A percentile compares a stretch with the other conserved stretches of the same genome.
Conservation (phyloP, 306 rosid species). For the Cucurbita ficifolia region DNA sequence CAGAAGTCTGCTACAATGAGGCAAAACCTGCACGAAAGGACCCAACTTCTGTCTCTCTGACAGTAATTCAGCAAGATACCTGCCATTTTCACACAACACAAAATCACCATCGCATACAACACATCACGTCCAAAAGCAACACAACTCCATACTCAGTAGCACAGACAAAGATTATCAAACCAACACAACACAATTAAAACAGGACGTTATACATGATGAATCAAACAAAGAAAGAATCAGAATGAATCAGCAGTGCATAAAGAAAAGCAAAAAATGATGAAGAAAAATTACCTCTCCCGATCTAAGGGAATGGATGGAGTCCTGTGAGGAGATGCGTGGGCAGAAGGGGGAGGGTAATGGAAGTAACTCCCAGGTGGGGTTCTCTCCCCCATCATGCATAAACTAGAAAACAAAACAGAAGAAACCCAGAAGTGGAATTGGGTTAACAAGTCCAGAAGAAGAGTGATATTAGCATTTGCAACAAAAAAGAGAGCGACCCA, state of each 20-base stretch:
- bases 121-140: not conserved
- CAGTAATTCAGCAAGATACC: conserved; percentile 60
- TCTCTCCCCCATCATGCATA: conserved; percentile 67
- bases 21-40: conserved; percentile 71
- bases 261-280: not conserved
- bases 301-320: conserved; percentile 44
- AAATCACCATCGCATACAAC: not conserved
- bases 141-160: not conserved
- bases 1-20: conserved; percentile 54
- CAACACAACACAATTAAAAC: not conserved
- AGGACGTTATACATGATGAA: not conserved
- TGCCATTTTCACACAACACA: conserved; percentile 17
- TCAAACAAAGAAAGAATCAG: not conserved
- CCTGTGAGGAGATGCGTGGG: conserved; percentile 67
- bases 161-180: not conserved
- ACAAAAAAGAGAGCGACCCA: not conserved
- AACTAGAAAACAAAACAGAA: not conserved
- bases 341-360: conserved; percentile 72
- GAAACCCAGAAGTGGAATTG: not conserved
- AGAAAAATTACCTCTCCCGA: conserved; percentile 49
- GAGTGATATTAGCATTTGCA: not conserved
- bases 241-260: not conserved
- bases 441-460: not conserved
- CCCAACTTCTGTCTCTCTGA: conserved; percentile 73
- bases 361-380: conserved; percentile 73